Evolutionary conservation across 2,329 filamentous ascomycete species (phyloP).

Genomic region (Beauveria caledonica): DNA sequence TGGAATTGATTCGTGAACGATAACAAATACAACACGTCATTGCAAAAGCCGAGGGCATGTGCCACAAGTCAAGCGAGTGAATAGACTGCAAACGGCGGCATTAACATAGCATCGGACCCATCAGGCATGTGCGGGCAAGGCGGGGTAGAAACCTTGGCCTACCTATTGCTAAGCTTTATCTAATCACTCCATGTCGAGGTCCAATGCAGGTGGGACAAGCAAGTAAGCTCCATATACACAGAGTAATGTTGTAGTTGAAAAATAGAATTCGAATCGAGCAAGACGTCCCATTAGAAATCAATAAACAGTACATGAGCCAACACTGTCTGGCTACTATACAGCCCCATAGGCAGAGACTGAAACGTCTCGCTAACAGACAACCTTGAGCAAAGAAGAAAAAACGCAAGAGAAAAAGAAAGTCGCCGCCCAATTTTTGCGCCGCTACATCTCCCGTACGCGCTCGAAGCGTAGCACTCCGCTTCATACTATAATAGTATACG

Average conservation of each 20-base stretch:
- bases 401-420: not conserved
- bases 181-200: not conserved
- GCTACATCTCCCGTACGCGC: not conserved
- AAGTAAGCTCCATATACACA: not conserved
- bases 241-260: not conserved
- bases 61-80: no score
- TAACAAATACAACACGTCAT: no score
- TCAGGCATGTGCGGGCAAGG: no score
- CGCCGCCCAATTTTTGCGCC: not conserved
- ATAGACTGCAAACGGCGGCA: no score
- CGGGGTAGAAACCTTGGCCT: no score
- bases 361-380: not conserved
- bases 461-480: not conserved
- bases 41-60: no score
- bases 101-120: no score
- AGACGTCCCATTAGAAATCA: not conserved
- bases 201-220: not conserved
- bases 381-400: not conserved
- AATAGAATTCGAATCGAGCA: not conserved
- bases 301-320: conserved; percentile 2
- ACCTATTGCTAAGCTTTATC: no score
- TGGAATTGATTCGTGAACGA: no score
- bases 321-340: conserved; percentile 1
- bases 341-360: not conserved
- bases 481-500: conserved; percentile 2